Base-by-base conservation (phyloP, 2,329 filamentous ascomycete genomes). In the Paramyrothecium roridum region DNA sequence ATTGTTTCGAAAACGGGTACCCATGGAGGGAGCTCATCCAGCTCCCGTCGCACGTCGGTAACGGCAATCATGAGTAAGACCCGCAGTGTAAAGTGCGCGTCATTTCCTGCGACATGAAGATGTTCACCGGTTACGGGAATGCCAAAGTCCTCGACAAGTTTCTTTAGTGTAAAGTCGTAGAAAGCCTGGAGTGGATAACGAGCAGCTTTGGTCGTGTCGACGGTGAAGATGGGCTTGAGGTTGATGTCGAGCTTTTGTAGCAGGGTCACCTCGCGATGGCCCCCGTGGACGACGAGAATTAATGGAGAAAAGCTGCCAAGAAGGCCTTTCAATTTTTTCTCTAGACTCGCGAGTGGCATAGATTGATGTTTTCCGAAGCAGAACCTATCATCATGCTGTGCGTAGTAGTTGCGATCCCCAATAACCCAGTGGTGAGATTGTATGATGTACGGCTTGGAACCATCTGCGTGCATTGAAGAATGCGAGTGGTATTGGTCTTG, bases 51-150 rank as follows among this genome's bases (percentile, higher is more conserved):
- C 22, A 48, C 52, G 45, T 54, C 45, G 26, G 8, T 49, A 16
- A 54, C 52, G 8, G 22, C 52, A 54, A 54, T 54, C 52, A 54
- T 54, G 13, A 54, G 45, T 30, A 54, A 45, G 34, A 34, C 40
- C 17, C 52, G 19, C 17, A 54, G 43, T 12, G 23, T 30, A 33
- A 54, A 54, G 47, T 54, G 48, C 21, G 53, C 53, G 33, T 54
- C 53, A 22, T 54, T 54, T 21, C 53, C 53, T 21, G 53, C n/a
- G 20, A 26, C 19, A 26, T 54, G 53, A 19, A 54, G 46, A 46
- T 45, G 23, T 13, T 48, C 46, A 22, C 20, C 46, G n/a, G 30
- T 46, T 23, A 50, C 50, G 12, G 53, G 48, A 43, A 54, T 50
- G 33, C 37, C 30, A 11, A 54, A 46, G 19, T 47, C 37, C 26